phyloP scores from a whole-genome alignment of 371 early-diverging fungal species.

The Apophysomyces elegans region DNA sequence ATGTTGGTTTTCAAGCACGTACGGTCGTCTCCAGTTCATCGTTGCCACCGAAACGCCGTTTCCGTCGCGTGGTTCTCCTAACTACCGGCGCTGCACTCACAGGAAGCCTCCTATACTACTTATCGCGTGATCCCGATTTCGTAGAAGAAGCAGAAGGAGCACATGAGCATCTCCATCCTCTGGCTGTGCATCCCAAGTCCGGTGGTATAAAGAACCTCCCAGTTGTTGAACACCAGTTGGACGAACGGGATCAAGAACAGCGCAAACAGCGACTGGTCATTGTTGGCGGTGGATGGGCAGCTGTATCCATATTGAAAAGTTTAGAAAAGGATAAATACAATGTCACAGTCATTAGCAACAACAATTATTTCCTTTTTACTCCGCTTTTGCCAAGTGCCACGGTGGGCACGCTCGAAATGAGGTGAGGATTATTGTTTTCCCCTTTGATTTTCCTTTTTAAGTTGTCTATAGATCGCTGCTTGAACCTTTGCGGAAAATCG shows the following conservation, averaged over 20 bases:
- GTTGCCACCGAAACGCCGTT: not conserved
- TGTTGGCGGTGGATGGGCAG: constrained; percentile 82
- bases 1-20: not conserved
- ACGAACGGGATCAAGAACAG: constrained; percentile 29
- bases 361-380: constrained; percentile 90
- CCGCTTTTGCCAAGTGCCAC: constrained; percentile 81
- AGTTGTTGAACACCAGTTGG: constrained; percentile 33
- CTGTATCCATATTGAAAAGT: constrained; percentile 60
- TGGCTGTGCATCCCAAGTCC: constrained; percentile 40
- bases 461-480: constrained; percentile 56
- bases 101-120: constrained; percentile 18
- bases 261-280: constrained; percentile 71
- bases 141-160: constrained; percentile 27
- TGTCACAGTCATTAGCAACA: constrained; percentile 66
- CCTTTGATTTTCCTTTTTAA: not conserved
- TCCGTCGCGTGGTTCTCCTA: not conserved
- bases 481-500: constrained; percentile 77
- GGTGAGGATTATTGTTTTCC: constrained; percentile 30
- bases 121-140: constrained; percentile 31
- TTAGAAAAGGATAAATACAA: constrained; percentile 76
- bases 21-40: not conserved
- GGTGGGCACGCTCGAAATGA: constrained; percentile 83
- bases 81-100: not conserved
- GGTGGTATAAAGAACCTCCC: constrained; percentile 46
- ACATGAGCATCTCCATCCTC: constrained; percentile 28